Evolutionary conservation across 2,329 filamentous ascomycete genomes (phyloP).

Genomic region (Fusarium sp.): DNA sequence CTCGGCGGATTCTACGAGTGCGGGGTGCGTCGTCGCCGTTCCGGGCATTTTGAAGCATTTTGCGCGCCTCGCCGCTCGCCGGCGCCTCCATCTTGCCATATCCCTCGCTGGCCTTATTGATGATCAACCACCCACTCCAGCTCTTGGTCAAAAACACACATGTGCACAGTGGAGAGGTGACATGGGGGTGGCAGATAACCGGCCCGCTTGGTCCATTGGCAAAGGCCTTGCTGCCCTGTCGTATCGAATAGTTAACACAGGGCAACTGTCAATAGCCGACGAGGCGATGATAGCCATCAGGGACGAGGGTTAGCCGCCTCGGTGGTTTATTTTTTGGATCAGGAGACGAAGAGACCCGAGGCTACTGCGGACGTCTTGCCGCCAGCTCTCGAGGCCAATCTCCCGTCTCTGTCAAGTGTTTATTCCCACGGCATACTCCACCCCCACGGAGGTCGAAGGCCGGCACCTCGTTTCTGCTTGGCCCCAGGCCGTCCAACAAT

Average conservation of each 20-base stretch:
- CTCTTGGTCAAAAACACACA: neutral
- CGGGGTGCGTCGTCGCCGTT: slow-evolving; percentile 39
- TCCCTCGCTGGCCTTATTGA: slow-evolving; percentile 20
- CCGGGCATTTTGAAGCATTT: slow-evolving; percentile 15
- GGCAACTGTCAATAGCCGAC: neutral
- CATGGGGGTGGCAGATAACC: slow-evolving; percentile 2
- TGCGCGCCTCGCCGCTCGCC: slow-evolving; percentile 32
- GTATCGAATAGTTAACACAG: neutral
- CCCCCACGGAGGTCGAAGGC: slow-evolving; percentile 47
- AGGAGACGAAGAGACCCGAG: slow-evolving; percentile 22
- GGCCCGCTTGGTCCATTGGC: slow-evolving; percentile 3
- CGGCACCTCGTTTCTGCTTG: slow-evolving; percentile 24
- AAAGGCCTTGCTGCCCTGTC: neutral
- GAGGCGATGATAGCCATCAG: slow-evolving; percentile 11
- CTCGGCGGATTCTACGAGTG: slow-evolving; percentile 29
- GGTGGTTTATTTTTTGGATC: slow-evolving; percentile 28
- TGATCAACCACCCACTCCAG: slow-evolving; percentile 1
- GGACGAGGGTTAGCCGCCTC: slow-evolving; percentile 20
- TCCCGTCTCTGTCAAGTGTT: slow-evolving; percentile 29
- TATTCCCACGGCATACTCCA: slow-evolving; percentile 38
- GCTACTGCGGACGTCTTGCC: slow-evolving; percentile 14
- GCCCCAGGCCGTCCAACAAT: slow-evolving; percentile 17
- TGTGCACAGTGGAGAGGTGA: slow-evolving; percentile 5
- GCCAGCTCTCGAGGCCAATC: slow-evolving; percentile 22
- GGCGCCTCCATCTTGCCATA: slow-evolving; percentile 16